Conservation (phyloP, 2,329 filamentous ascomycete species). For the Fusarium tjaetaba region DNA sequence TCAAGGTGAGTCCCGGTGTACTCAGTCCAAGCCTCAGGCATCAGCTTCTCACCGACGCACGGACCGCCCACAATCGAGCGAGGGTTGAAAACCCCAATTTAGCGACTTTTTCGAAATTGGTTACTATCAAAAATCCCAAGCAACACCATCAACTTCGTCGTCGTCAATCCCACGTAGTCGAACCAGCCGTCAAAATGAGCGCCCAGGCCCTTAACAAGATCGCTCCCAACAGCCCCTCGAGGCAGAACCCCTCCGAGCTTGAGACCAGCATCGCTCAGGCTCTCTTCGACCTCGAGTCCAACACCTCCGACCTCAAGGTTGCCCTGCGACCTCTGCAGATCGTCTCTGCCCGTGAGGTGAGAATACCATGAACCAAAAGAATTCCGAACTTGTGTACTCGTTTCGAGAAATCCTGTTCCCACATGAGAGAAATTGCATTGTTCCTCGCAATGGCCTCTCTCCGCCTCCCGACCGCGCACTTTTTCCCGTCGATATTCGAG, state of each 20-base stretch:
- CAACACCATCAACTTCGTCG: constrained; percentile 41
- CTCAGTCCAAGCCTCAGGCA: constrained; percentile 23
- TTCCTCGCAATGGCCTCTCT: constrained; percentile 49
- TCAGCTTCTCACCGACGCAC: constrained; percentile 21
- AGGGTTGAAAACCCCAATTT: constrained; percentile 57
- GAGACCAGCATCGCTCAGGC: constrained; percentile 97
- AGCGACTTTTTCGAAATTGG: constrained; percentile 46
- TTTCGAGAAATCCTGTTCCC: constrained; percentile 55
- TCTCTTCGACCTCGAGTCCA: constrained; percentile 99
- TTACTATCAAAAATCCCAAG: constrained; percentile 44
- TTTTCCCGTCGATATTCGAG: constrained; percentile 32
- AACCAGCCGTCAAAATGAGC: constrained; percentile 67
- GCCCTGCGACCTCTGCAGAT: constrained; percentile 98
- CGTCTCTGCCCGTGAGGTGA: constrained; percentile 99
- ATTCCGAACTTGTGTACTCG: constrained; percentile 13
- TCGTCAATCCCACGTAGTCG: constrained; percentile 47
- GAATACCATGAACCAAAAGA: constrained; percentile 55
- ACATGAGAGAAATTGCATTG: constrained; percentile 40
- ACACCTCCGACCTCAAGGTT: constrained; percentile 97
- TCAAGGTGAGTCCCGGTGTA: constrained; percentile 1
- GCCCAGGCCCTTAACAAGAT: constrained; percentile 94
- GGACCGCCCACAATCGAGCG: not conserved
- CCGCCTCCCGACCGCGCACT: constrained; percentile 38
- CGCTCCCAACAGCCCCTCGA: constrained; percentile 94
- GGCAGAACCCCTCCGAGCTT: constrained; percentile 95